Evolutionary conservation across 2,329 filamentous ascomycete genomes (phyloP), one percentile per base, ranked within the genome.

Genomic region (Fusarium irregulare): DNA sequence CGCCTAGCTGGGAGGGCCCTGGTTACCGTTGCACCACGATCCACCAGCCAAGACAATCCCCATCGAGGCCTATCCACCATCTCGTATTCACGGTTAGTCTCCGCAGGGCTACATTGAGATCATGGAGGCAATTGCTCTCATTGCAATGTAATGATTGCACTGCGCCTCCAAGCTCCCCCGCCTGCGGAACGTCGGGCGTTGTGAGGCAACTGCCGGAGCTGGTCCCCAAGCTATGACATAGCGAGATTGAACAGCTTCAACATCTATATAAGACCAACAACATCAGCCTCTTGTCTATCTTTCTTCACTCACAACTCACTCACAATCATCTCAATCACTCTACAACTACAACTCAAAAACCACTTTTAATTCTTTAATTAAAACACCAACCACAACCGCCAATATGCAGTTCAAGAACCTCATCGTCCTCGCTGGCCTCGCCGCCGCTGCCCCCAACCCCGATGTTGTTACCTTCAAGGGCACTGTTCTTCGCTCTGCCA

Each of bases 401-500:
- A 73, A 47, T 42, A 78, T 78, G 77, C 76, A 78, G 72, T 59
- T 77, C 68, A 73, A 76, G 65, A 27, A 71, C 28, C 30, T 74
- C 58, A 62, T 73, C 66, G 45, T 73, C 50, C 69, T 74, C 53
- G 69, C 72, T 23, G 74, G 76, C 70, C 56, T 77, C 59, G 73
- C 71, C 65, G 54, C 76, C n/a, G 76, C 77, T 51, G 68, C 71
- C 25, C 73, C 76, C 57, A 64, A 78, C 21, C 42, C 54, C 8
- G 28, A 48, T 13, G 30, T 34, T 28, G 32, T 48, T 30, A 23
- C 37, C 56, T 89, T 89, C 75, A 78, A 80, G 68, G 63, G 88
- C 60, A 78, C 87, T 74, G 78, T 85, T 60, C 81, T 88, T 58
- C 82, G 81, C 64, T 85, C 86, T 32, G 84, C 80, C 70, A 84